A percentile compares a stretch with the other conserved stretches of the same genome.
These are phyloP conservation scores for Binderoboletus segoi DNA, from an alignment of 1,284 basidiomycete species.

Conservation along the genomic window DNA sequence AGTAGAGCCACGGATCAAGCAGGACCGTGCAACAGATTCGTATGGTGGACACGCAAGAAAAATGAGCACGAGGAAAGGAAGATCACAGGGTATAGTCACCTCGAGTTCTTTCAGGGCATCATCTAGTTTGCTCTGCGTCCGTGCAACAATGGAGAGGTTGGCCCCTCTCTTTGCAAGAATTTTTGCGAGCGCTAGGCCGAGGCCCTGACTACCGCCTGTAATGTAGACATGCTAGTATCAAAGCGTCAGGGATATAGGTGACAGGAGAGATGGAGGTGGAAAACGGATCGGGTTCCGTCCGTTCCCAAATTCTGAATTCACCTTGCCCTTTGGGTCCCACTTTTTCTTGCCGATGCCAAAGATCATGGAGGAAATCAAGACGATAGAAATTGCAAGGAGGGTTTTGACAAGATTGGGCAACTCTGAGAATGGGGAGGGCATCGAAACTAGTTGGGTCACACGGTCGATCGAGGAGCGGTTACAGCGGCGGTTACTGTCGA, in stretches of 20 bases:
- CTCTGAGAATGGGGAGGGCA: not conserved
- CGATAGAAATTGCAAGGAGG: slow-evolving; percentile 16
- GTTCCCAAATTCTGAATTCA: not conserved
- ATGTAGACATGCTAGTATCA: slow-evolving; percentile 32
- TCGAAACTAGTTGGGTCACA: not conserved
- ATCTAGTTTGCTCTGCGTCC: slow-evolving; percentile 57
- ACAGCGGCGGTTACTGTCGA: no score
- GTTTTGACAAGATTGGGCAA: slow-evolving; percentile 6
- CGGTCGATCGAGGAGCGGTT: not conserved
- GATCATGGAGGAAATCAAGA: slow-evolving; percentile 23
- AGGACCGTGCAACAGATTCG: no score
- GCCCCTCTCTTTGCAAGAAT: slow-evolving; percentile 64
- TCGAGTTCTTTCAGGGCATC: slow-evolving; percentile 56
- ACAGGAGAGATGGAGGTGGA: not conserved
- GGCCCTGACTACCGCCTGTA: slow-evolving; percentile 48
- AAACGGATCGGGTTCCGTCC: not conserved
- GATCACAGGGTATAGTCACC: slow-evolving; percentile 36
- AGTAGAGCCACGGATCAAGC: no score
- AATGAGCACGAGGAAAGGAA: not conserved
- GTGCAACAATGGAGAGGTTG: slow-evolving; percentile 72
- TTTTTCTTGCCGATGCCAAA: slow-evolving; percentile 29
- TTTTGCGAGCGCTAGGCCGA: slow-evolving; percentile 68
- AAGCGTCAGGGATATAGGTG: not conserved
- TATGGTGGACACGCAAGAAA: not conserved
- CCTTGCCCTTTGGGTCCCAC: slow-evolving; percentile 36